A percentile compares a stretch with the other conserved stretches of the same genome.
Evolutionary conservation across 2,329 filamentous ascomycete species (phyloP).

Genomic region (Hypoxylon sp.): DNA sequence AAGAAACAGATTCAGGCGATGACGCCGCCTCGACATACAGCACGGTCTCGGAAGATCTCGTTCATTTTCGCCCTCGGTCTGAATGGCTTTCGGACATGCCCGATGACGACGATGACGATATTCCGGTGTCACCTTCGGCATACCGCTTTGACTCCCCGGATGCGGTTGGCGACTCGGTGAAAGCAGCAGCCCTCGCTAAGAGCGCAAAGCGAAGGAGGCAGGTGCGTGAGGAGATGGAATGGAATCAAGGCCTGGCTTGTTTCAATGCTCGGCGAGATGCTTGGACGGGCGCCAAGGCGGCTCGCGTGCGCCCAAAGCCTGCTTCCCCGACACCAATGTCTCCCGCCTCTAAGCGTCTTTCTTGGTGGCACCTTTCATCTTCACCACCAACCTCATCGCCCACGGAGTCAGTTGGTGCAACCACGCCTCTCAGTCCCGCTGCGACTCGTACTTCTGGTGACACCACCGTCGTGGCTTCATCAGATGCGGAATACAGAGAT

Average conservation of each 20-base stretch:
- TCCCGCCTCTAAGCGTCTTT: constrained; percentile 63
- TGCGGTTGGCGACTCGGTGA: constrained; percentile 61
- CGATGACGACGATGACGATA: constrained; percentile 64
- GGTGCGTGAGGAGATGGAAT: constrained; percentile 75
- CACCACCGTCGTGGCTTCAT: constrained; percentile 60
- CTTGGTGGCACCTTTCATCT: constrained; percentile 64
- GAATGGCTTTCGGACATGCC: constrained; percentile 73
- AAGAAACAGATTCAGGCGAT: constrained; percentile 55
- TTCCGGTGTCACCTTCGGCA: constrained; percentile 59
- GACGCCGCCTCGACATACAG: constrained; percentile 60
- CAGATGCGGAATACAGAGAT: constrained; percentile 59
- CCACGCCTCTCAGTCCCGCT: constrained; percentile 49
- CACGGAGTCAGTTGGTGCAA: constrained; percentile 43
- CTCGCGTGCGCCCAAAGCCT: constrained; percentile 67
- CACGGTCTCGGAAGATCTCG: constrained; percentile 66
- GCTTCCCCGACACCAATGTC: constrained; percentile 54
- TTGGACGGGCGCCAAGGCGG: constrained; percentile 84
- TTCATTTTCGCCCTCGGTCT: constrained; percentile 65
- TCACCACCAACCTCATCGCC: constrained; percentile 58
- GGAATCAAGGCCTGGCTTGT: constrained; percentile 86
- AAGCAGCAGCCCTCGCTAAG: constrained; percentile 62
- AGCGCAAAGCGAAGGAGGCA: constrained; percentile 70
- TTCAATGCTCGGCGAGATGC: constrained; percentile 83
- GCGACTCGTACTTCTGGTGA: constrained; percentile 54
- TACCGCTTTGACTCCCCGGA: constrained; percentile 68